These are phyloP conservation scores for Limtongia smithiae DNA, from an alignment of 805 yeast genomes.

Conservation along the genomic window DNA sequence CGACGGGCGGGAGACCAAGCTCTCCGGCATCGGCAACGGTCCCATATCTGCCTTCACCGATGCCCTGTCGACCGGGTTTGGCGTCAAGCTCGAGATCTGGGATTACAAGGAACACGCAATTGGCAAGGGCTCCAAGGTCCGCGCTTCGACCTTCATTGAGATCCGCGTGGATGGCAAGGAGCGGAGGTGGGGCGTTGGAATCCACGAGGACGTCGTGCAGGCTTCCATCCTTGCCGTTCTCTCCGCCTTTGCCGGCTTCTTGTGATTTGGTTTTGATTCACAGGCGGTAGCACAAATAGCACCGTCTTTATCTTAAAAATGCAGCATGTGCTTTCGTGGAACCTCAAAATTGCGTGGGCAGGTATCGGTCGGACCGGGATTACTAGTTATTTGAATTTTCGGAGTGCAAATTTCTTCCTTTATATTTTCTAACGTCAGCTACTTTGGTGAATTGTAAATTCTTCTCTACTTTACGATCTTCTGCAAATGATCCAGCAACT, in stretches of 20 bases:
- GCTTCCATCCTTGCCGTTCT: constrained; percentile 63
- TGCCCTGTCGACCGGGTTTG: constrained; percentile 52
- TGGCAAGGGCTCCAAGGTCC: constrained; percentile 65
- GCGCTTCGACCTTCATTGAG: constrained; percentile 78
- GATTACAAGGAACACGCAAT: constrained; percentile 77
- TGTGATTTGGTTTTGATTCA: constrained; percentile 12
- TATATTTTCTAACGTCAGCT: too few relatives aligned
- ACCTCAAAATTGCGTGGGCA: too few relatives aligned
- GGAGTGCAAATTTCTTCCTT: too few relatives aligned
- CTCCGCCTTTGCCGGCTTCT: constrained; percentile 33
- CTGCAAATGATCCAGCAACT: too few relatives aligned
- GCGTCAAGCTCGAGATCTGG: constrained; percentile 55
- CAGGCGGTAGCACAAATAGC: too few relatives aligned
- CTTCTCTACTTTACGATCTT: too few relatives aligned
- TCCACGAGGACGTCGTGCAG: constrained; percentile 82
- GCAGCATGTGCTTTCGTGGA: too few relatives aligned
- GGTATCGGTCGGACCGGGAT: too few relatives aligned
- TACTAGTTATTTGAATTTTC: too few relatives aligned
- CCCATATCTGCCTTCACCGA: constrained; percentile 73
- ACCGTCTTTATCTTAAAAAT: too few relatives aligned
- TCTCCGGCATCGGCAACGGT: constrained; percentile 73
- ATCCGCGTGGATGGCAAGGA: constrained; percentile 43
- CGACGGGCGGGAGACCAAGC: constrained; percentile 41
- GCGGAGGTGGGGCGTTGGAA: constrained; percentile 83
- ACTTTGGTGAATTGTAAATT: too few relatives aligned